These are phyloP conservation scores for Gamsiella multidivaricata DNA, from an alignment of 192 early-diverging fungal genomes.

Conservation along the genomic window DNA sequence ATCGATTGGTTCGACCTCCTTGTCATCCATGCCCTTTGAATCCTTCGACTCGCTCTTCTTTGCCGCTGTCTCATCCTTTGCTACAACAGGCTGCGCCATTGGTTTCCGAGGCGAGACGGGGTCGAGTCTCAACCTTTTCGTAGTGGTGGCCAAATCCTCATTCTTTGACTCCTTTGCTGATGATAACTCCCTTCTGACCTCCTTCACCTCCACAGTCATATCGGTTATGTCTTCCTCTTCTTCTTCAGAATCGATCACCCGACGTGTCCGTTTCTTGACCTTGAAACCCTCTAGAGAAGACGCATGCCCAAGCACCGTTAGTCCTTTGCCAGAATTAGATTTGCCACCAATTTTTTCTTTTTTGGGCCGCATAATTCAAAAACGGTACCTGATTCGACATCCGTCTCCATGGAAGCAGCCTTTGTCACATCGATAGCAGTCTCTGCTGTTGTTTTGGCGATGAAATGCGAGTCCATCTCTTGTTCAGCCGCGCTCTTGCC, in stretches of 20 bases:
- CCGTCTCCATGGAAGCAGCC: conserved; percentile 20
- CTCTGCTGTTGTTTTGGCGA: background rate
- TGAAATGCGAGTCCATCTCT: background rate
- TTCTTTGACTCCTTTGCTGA: conserved; percentile 30
- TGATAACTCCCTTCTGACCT: background rate
- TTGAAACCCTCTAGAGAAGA: conserved; percentile 6
- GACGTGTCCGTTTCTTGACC: conserved; percentile 25
- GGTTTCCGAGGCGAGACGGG: conserved; percentile 25
- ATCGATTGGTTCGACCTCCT: background rate
- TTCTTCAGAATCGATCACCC: conserved; percentile 27
- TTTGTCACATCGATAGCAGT: background rate
- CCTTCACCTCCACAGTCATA: background rate
- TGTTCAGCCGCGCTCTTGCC: background rate
- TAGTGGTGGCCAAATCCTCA: conserved; percentile 18
- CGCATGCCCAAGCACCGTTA: background rate
- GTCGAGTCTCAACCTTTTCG: conserved; percentile 41
- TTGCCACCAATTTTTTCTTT: conserved; percentile 10
- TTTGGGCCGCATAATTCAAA: background rate
- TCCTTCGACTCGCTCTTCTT: background rate
- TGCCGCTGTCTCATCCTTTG: background rate
- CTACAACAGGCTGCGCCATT: background rate
- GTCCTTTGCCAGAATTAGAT: background rate
- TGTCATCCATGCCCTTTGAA: no score
- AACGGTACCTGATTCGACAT: conserved; percentile 15
- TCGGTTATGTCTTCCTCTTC: conserved; percentile 17